Conservation (phyloP, 345 rosid species). For the Iberis pinnata region DNA sequence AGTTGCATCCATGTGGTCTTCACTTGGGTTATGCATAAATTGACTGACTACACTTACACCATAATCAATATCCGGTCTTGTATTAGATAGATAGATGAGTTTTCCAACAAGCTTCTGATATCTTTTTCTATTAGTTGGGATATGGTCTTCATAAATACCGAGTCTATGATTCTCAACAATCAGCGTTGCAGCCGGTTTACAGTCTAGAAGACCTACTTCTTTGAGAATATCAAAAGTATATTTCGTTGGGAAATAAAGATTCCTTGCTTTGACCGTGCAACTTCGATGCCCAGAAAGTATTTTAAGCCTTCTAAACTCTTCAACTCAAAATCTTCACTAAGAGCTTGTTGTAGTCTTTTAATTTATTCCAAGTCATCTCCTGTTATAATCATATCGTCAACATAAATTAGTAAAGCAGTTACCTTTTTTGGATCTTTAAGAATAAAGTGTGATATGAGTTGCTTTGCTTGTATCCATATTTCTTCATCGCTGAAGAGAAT, state of each 20-base stretch:
- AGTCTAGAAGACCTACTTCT: too few relatives aligned
- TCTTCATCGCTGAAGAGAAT: background rate
- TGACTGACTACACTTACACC: background rate
- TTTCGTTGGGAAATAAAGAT: background rate
- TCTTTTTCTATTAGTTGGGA: background rate
- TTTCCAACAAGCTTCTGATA: background rate
- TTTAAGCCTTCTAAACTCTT: background rate
- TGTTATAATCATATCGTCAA: background rate
- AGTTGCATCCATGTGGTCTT: background rate
- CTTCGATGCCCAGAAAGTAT: background rate
- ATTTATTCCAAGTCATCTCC: background rate
- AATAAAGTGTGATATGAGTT: background rate
- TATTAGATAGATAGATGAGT: background rate
- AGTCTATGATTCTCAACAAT: background rate
- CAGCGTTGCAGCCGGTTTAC: background rate
- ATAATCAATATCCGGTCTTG: background rate
- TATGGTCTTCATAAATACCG: background rate
- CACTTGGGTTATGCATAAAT: background rate
- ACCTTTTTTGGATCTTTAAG: background rate
- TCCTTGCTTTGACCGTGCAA: background rate
- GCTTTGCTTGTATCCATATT: background rate
- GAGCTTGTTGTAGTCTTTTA: background rate
- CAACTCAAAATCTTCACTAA: background rate
- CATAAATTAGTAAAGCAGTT: background rate
- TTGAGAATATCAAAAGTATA: too few relatives aligned